Evolutionary conservation across 2,329 filamentous ascomycete genomes (phyloP), one percentile per base, ranked within the genome.

Genomic region (Aaosphaeria arxii): DNA sequence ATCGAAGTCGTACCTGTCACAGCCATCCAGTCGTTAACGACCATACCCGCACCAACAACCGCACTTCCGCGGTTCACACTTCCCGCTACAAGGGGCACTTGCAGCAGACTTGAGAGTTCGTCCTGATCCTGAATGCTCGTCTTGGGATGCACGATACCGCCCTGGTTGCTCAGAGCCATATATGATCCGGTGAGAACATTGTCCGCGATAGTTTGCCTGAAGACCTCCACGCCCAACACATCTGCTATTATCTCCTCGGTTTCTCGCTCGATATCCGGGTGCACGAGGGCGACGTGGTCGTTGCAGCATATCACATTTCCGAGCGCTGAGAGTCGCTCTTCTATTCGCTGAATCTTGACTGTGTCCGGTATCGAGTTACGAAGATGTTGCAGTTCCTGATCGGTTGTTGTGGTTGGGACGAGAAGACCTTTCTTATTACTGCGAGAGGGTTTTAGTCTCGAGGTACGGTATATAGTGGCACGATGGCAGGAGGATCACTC

Each of bases 171-270:
- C 53, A 99, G 81, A 47, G 88, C 84, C 91, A 97, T 97, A 80
- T 99, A 99, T 44, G 86, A 91, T 52, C 94, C 94, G 35, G 95
- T 94, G 30, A 99, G 84, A 49, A 99, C 94, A 69, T 97, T 96
- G 74, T 96, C 91, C 63, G 92, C 91, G 52, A 99, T 88, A 42
- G 94, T 97, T 78, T 99, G 94, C 54, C 89, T 79, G 77, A 94
- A 95, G 7, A 94, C 89, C 72, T 95, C 89, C 49, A 95, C 89
- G 54, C 89, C 89, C 17, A 95, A 77, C 50, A 95, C 89, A 70
- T 99, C 94, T 62, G 94, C 90, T 67, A 99, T 91, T 73, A 99
- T 96, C 77, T 99, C 94, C 75, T 99, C 94, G 11, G 91, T 96
- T 78, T 99, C 94, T 53, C 92, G 88, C 80, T 97, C 94, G 51